Evolutionary conservation across 75 land plant genomes (phyloP).

Genomic region (Cryptomeria japonica): DNA sequence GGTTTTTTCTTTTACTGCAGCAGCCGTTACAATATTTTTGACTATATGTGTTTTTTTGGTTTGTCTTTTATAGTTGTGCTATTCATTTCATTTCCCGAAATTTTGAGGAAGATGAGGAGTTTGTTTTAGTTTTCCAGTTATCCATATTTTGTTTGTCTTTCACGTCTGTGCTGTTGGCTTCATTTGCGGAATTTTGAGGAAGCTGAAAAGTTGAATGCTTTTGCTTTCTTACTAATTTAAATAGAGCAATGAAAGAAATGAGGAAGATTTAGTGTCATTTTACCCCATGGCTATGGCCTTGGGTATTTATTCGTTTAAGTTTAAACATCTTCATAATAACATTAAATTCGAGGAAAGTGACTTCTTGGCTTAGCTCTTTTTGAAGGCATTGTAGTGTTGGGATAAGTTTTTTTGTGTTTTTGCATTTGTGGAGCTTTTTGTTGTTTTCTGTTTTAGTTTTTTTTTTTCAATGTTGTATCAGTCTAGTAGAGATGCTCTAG

Average conservation of each 20-base stretch:
- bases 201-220: neutral
- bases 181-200: neutral
- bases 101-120: neutral
- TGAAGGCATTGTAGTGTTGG: neutral
- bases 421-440: neutral
- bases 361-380: neutral
- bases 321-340: neutral
- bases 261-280: neutral
- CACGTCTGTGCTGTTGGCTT: neutral
- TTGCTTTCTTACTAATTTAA: neutral
- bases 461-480: too few relatives aligned
- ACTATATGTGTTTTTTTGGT: too few relatives aligned
- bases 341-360: neutral
- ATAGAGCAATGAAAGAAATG: neutral
- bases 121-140: neutral
- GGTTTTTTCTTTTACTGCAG: neutral
- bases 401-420: neutral
- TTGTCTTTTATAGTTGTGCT: neutral
- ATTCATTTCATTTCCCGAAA: neutral
- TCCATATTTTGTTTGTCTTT: neutral
- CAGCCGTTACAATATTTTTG: neutral
- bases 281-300: neutral
- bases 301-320: neutral
- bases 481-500: too few relatives aligned
- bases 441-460: neutral